Conservation (phyloP, 2,329 filamentous ascomycete genomes). For the Sporothrix sp. region DNA sequence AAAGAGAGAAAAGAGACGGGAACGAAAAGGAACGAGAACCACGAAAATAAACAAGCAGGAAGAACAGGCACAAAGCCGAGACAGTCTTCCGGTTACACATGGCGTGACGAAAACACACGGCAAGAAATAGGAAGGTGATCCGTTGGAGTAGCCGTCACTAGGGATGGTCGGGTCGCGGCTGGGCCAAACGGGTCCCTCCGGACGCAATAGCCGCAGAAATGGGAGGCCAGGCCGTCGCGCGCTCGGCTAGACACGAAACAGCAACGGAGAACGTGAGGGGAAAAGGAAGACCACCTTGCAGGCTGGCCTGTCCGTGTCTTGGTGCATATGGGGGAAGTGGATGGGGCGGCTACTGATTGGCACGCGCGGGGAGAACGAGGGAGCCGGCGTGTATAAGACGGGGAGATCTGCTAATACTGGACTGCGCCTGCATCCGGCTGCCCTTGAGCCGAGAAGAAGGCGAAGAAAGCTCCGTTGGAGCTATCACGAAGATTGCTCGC, state of each 20-base stretch:
- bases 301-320: background rate
- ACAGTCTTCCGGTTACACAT: background rate
- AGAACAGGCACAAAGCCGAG: background rate
- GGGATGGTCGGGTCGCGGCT: conserved; percentile 11
- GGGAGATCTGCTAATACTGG: background rate
- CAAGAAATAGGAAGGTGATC: conserved; percentile 11
- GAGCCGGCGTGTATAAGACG: background rate
- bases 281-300: background rate
- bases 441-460: background rate
- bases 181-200: conserved; percentile 13
- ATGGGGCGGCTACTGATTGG: conserved; percentile 7
- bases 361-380: background rate
- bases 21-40: background rate
- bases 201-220: conserved; percentile 14
- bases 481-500: background rate
- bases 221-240: conserved; percentile 4
- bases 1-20: background rate
- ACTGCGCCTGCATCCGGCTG: background rate
- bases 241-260: conserved; percentile 8
- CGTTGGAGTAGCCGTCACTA: conserved; percentile 2
- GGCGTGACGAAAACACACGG: conserved; percentile 10
- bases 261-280: background rate
- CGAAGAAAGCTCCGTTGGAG: background rate
- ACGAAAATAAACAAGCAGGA: background rate
- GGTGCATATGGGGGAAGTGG: background rate